Percentiles rank a stretch among this genome's conserved stretches.
Conservation (phyloP, 306 rosid species). For the Ziziphus jujuba region DNA sequence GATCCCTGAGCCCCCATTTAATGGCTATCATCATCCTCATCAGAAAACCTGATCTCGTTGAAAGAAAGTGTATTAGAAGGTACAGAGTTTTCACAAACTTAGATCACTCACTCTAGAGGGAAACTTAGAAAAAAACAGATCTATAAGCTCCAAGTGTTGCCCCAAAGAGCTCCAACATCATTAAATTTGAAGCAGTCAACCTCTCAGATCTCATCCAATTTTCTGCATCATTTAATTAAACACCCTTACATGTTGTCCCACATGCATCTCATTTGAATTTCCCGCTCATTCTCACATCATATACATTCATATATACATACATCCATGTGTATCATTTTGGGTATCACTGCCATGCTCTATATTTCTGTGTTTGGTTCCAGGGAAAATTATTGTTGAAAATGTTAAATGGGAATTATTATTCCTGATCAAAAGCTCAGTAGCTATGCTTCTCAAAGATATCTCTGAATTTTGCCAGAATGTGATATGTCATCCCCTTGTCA, state of each 20-base stretch:
- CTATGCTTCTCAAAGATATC: neutral
- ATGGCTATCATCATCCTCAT: constrained; percentile 22
- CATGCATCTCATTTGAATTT: constrained; percentile 48
- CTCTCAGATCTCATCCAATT: constrained; percentile 5
- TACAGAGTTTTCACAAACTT: constrained; percentile 9
- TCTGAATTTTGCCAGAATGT: neutral
- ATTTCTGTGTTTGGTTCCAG: neutral
- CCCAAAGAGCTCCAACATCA: constrained; percentile 35
- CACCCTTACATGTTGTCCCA: constrained; percentile 15
- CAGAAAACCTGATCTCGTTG: neutral
- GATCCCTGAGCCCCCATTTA: constrained; percentile 4
- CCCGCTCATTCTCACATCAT: constrained; percentile 21
- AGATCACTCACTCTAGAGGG: constrained; percentile 22
- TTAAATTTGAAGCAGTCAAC: constrained; percentile 29
- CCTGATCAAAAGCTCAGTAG: neutral
- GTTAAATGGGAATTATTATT: constrained; percentile 16
- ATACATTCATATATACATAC: neutral
- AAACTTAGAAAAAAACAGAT: constrained; percentile 37
- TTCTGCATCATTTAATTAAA: constrained; percentile 16
- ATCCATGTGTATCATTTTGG: neutral
- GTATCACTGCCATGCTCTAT: neutral
- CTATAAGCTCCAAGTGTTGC: constrained; percentile 30
- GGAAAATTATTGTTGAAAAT: constrained; percentile 14
- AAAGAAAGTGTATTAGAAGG: neutral
- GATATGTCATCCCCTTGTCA: neutral